A percentile compares a stretch with the other conserved stretches of the same genome.
Evolutionary conservation across 768 basidiomycete genomes (phyloP).

Genomic region (Termitomyces sp.): DNA sequence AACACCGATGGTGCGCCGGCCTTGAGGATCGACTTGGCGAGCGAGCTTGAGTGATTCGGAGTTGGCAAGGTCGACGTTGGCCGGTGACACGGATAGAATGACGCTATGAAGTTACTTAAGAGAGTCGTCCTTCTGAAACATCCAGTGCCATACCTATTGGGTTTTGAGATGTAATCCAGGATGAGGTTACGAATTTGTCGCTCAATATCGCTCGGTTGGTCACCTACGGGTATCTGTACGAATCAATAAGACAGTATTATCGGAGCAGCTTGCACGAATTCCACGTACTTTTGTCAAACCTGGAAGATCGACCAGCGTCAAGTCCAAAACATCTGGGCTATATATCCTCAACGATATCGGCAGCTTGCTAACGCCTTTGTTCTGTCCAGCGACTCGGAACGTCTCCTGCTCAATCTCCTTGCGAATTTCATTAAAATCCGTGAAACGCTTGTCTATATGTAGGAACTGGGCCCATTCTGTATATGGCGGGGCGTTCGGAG

Average conservation of each 20-base stretch:
- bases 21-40: slow-evolving; percentile 91
- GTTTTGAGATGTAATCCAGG: slow-evolving; percentile 94
- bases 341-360: slow-evolving; percentile 95
- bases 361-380: slow-evolving; percentile 95
- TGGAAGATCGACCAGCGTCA: slow-evolving; percentile 95
- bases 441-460: slow-evolving; percentile 92
- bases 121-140: background rate
- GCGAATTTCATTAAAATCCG: slow-evolving; percentile 92
- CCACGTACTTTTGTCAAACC: slow-evolving; percentile 85
- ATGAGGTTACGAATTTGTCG: slow-evolving; percentile 92
- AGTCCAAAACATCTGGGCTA: slow-evolving; percentile 90
- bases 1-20: slow-evolving; percentile 93
- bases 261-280: background rate
- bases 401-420: slow-evolving; percentile 99
- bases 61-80: slow-evolving; percentile 98
- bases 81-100: slow-evolving; percentile 93
- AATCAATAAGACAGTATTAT: background rate
- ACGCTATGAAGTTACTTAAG: slow-evolving; percentile 45
- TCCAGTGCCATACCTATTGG: slow-evolving; percentile 67
- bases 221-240: slow-evolving; percentile 83
- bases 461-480: slow-evolving; percentile 97
- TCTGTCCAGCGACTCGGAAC: slow-evolving; percentile 94
- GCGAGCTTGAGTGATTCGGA: slow-evolving; percentile 97
- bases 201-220: slow-evolving; percentile 98
- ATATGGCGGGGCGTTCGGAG: slow-evolving; percentile 39